Conservation (phyloP, 805 yeast species). For the Metschnikowia vanudenii region DNA sequence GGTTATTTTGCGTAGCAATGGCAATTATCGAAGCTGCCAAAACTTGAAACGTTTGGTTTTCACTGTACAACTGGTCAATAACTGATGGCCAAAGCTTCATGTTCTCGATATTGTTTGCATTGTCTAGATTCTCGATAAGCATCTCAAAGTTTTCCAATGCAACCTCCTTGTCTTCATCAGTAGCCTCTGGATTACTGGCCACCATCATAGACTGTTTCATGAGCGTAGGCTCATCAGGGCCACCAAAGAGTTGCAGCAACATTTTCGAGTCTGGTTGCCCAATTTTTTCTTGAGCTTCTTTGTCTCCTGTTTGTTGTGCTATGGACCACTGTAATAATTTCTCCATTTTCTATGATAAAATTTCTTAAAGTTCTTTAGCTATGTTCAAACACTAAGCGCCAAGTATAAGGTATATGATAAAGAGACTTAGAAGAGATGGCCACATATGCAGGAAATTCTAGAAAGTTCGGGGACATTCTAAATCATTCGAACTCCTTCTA, state of each 20-base stretch:
- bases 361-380: neutral
- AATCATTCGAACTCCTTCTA: neutral
- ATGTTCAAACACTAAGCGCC: neutral
- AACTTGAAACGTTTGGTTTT: constrained; percentile 44
- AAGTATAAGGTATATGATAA: neutral
- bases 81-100: constrained; percentile 77
- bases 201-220: constrained; percentile 77
- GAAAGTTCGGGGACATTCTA: constrained; percentile 15
- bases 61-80: constrained; percentile 48
- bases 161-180: constrained; percentile 59
- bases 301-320: constrained; percentile 70
- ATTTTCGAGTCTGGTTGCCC: constrained; percentile 80
- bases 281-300: constrained; percentile 58
- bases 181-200: constrained; percentile 55
- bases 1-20: constrained; percentile 91
- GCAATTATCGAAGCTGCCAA: constrained; percentile 76
- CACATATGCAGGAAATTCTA: constrained; percentile 17
- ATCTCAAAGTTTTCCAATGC: constrained; percentile 92
- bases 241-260: constrained; percentile 71
- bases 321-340: constrained; percentile 90
- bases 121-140: constrained; percentile 89
- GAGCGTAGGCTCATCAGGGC: constrained; percentile 82
- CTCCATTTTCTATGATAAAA: constrained; percentile 56
- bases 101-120: constrained; percentile 88
- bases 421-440: constrained; percentile 4